Evolutionary conservation across 1,284 basidiomycete species (phyloP), one percentile per base, ranked within the genome.

Genomic region (Phylloporus sp.): DNA sequence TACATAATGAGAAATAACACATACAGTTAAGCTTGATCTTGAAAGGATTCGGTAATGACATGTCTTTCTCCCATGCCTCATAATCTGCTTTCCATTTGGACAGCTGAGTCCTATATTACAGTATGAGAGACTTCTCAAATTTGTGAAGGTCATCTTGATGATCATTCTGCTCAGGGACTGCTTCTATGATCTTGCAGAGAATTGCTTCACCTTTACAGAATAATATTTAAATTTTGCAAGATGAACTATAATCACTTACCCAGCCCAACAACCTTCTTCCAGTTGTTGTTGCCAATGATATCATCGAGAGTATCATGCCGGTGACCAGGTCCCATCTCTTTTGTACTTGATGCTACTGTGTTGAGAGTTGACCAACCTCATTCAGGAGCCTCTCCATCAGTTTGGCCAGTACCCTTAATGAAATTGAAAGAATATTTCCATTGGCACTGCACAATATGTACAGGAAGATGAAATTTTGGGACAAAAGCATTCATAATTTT

Each of bases 391-490:
- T 71, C 66, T 2, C 68, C 57, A 27, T 71, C 66, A 1, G 60
- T 71, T 1, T 37, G 41, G 1, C 39, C 69, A 1, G 52, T 49
- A 19, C 64, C 64, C 1, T 19, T 32, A 0, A 65, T 29, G 23
- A 45, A 63, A 23, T 71, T 71, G 14, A 71, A 66, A 1, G 62
- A 70, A 4, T 55, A 71, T 2, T 15, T 43, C 37, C 47, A 55
- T 32, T 75, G 74, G 49, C 74, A 75, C 2, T 60, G 25, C 1
- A 27, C 23, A 0, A 68, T 19, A n/a, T 71, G 66, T 5, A 68
- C 62, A 5, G 68, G 66, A 1, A 71, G 37, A 12, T 71, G 68
- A 17, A 71, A 71, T 12, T 71, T 71, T 0, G 60, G 70, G 1
- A 75, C 55, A 11, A 67, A n/a, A n/a, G n/a, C n/a, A n/a, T n/a